These are phyloP conservation scores for Pichia sp. DNA, from an alignment of 1,139 yeast genomes.

Conservation along the genomic window DNA sequence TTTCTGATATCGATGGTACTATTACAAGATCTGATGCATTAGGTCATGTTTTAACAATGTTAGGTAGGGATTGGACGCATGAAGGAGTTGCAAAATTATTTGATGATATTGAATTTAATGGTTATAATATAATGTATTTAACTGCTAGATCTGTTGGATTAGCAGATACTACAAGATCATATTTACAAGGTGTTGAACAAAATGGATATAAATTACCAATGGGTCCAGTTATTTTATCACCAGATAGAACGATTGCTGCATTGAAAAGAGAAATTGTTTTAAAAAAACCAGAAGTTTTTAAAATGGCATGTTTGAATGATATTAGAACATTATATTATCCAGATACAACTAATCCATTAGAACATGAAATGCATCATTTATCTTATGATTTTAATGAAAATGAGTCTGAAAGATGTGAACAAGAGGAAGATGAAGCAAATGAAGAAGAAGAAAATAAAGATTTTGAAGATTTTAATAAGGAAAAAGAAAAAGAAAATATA, in stretches of 20 bases:
- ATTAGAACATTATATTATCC: conserved; percentile 56
- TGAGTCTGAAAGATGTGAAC: background rate
- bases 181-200: conserved; percentile 72
- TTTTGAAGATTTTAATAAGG: conserved; percentile 1
- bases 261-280: conserved; percentile 83
- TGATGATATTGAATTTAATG: conserved; percentile 76
- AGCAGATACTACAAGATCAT: conserved; percentile 87
- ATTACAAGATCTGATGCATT: conserved; percentile 96
- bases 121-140: conserved; percentile 86
- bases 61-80: conserved; percentile 98
- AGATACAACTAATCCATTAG: conserved; percentile 9
- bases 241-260: conserved; percentile 97
- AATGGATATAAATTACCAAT: conserved; percentile 65
- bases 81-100: conserved; percentile 90
- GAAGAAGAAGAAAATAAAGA: conserved; percentile 1
- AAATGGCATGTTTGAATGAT: conserved; percentile 93
- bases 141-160: conserved; percentile 96
- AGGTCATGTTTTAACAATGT: conserved; percentile 89
- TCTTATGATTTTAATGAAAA: conserved; percentile 1
- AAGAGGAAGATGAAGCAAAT: background rate
- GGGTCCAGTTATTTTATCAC: conserved; percentile 94
- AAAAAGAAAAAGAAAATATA: background rate
- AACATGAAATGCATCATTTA: conserved; percentile 5
- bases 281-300: conserved; percentile 94
- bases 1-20: conserved; percentile 97